Evolutionary conservation across 805 yeast species (phyloP), one percentile per base, ranked within the genome.

Genomic region (Ogataea sp.): DNA sequence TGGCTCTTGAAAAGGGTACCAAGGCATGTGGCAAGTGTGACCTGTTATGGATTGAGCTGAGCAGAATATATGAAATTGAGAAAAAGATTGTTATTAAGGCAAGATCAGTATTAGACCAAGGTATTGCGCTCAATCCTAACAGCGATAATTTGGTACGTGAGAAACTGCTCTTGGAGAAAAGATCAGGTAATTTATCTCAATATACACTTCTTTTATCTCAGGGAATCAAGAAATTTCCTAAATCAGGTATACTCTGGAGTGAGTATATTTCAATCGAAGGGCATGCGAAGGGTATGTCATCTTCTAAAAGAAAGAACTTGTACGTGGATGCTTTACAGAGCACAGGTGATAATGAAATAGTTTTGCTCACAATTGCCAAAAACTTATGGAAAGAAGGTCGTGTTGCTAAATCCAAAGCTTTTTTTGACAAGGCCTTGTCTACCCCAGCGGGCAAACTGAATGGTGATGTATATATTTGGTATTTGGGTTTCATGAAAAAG

Each of bases 391-490:
- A 62, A 1, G 82, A 75, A 20, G 80, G 83, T 0, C 83, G 83
- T 46, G 58, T 69, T 20, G 60, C 70, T 2, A 80, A 78, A 46
- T 85, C 94, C 0, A 63, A 67, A 40, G 68, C 78, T 13, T 89
- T 96, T 87, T 73, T 87, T 40, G 81, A 80, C 36, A 66, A 83
- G 39, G 83, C 93, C 0, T 17, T 30, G 10, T 30, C 18, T 11
- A n/a, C 32, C 7, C 13, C 33, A 9, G 7, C 20, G 5, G 21
- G 21, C 4, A 17, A 16, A 17, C 8, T 17, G 16, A 53, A 80
- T 10, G 97, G 95, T 4, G 97, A 89, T 58, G 59, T 70, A 3
- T 87, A 94, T 83, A 73, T 77, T 1, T 80, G 87, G 81, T 51
- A 67, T 36, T 75, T 73, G 48, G 64, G 67, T 21, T 75, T 71